Conservation (phyloP, 2,329 filamentous ascomycete species). For the Aureobasidium sp. region DNA sequence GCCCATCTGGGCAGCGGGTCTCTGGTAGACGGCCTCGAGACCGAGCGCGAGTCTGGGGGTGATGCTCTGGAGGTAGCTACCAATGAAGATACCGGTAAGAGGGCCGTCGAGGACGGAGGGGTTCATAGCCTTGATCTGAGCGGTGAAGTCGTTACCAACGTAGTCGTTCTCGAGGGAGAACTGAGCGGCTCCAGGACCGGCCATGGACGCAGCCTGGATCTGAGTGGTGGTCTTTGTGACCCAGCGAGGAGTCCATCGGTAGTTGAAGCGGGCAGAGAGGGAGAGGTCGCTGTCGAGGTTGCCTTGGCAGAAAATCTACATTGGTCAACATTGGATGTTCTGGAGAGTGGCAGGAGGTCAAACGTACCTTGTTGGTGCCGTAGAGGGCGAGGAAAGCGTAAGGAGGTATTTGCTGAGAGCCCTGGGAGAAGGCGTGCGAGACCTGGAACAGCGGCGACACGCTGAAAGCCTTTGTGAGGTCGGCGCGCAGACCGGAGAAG, state of each 20-base stretch:
- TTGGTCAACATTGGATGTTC: constrained; percentile 16
- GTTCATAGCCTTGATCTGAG: constrained; percentile 88
- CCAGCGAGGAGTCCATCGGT: constrained; percentile 72
- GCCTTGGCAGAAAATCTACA: constrained; percentile 86
- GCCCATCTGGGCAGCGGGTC: constrained; percentile 70
- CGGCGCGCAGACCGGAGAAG: constrained; percentile 92
- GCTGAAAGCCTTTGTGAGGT: constrained; percentile 95
- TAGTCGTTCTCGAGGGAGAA: constrained; percentile 95
- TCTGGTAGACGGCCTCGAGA: constrained; percentile 90
- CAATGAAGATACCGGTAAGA: constrained; percentile 89
- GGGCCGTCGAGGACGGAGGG: constrained; percentile 90
- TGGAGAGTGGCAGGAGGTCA: background rate
- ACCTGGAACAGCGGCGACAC: constrained; percentile 91
- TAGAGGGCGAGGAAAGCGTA: constrained; percentile 94
- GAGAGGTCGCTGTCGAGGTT: constrained; percentile 89
- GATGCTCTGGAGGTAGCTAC: constrained; percentile 88
- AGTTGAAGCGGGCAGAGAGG: constrained; percentile 86
- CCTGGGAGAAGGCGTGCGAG: constrained; percentile 93
- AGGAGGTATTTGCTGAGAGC: constrained; percentile 78
- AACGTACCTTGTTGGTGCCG: constrained; percentile 74
- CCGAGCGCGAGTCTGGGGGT: constrained; percentile 82
- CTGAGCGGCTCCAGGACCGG: constrained; percentile 70
- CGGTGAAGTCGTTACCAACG: constrained; percentile 85
- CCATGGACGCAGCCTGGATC: constrained; percentile 48
- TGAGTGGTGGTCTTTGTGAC: constrained; percentile 85